Conservation (phyloP, 441 rosid genomes). For the Adansonia rubrostipa region DNA sequence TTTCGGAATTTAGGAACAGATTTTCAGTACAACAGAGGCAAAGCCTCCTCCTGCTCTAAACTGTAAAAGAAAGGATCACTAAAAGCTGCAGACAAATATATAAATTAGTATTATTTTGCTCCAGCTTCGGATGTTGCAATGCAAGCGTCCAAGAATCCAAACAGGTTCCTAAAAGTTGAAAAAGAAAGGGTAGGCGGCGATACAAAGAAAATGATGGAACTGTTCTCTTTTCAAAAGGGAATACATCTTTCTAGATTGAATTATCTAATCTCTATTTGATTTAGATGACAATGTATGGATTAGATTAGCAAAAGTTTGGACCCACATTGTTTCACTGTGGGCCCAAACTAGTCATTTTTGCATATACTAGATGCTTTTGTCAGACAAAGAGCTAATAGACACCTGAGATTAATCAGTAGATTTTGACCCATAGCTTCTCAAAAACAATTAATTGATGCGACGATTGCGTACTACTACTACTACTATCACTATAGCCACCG, state of each 20-base stretch:
- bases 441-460: neutral
- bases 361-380: neutral
- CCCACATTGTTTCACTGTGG: neutral
- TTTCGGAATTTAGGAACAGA: conserved; percentile 14
- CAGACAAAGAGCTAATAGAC: neutral
- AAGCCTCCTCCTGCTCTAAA: conserved; percentile 15
- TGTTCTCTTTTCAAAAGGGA: conserved; percentile 27
- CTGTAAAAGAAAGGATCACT: conserved; percentile 26
- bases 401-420: neutral
- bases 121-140: conserved; percentile 19
- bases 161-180: conserved; percentile 20
- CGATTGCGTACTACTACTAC: neutral
- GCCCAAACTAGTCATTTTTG: neutral
- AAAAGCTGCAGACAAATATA: conserved; percentile 33
- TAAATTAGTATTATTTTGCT: neutral
- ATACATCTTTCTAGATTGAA: conserved; percentile 22
- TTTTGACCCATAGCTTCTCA: neutral
- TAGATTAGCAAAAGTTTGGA: neutral
- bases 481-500: neutral
- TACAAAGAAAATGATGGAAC: conserved; percentile 42
- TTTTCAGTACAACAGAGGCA: conserved; percentile 2
- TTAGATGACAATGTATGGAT: neutral
- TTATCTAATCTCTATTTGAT: neutral
- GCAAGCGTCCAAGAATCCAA: conserved; percentile 18
- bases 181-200: conserved; percentile 35